These are phyloP conservation scores for Schizophyllum commune DNA, from an alignment of 1,284 basidiomycete species.

Conservation along the genomic window DNA sequence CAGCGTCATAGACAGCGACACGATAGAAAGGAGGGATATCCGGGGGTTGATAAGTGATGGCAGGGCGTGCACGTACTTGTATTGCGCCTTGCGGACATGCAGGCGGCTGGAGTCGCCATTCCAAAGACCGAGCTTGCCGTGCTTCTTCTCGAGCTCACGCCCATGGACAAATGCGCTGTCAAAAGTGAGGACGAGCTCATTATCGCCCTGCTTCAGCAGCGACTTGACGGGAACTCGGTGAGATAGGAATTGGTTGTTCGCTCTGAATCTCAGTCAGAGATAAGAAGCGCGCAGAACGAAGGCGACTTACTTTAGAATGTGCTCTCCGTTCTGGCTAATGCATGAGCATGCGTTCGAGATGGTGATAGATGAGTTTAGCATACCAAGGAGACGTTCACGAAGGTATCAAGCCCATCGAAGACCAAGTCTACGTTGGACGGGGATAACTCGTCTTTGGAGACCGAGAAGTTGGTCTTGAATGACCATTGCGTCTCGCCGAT, in stretches of 20 bases:
- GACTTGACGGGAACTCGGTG: conserved; percentile 57
- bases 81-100: conserved; percentile 85
- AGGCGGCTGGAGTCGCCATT: conserved; percentile 84
- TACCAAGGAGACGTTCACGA: conserved; percentile 62
- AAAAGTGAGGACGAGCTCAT: conserved; percentile 68
- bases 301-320: conserved; percentile 53
- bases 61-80: conserved; percentile 45
- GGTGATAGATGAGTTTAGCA: neutral
- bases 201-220: conserved; percentile 45
- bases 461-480: conserved; percentile 65
- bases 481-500: conserved; percentile 80
- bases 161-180: conserved; percentile 73
- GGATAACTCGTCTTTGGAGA: conserved; percentile 39
- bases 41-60: neutral
- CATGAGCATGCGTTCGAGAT: neutral
- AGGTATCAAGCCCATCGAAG: conserved; percentile 87
- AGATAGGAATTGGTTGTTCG: conserved; percentile 74
- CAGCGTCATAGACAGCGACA: neutral
- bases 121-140: conserved; percentile 62
- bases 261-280: conserved; percentile 24
- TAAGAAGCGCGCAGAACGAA: neutral
- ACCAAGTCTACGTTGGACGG: conserved; percentile 60
- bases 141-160: conserved; percentile 53
- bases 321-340: conserved; percentile 59
- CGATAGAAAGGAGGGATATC: conserved; percentile 2